Percentiles rank a stretch among this genome's conserved stretches.
Evolutionary conservation across 2,329 filamentous ascomycete species (phyloP).

Genomic region (Pseudogymnoascus sp.): DNA sequence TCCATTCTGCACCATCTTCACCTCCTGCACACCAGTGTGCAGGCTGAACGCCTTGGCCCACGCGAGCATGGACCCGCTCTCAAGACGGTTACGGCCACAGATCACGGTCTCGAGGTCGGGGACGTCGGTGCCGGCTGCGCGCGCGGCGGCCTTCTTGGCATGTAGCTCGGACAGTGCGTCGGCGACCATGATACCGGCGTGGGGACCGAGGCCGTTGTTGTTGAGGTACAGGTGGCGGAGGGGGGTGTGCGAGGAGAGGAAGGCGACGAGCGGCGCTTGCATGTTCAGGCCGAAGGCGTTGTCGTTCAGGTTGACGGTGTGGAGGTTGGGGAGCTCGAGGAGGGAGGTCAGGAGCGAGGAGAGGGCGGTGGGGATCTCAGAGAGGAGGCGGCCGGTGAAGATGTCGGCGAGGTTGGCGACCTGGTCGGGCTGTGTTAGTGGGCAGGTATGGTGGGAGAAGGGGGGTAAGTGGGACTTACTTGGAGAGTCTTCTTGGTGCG

Average conservation of each 20-base stretch:
- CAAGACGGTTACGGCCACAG: constrained; percentile 89
- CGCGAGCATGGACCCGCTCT: constrained; percentile 92
- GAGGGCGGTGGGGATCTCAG: constrained; percentile 87
- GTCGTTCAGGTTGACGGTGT: constrained; percentile 92
- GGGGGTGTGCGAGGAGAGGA: constrained; percentile 79
- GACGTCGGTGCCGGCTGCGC: constrained; percentile 63
- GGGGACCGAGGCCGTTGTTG: constrained; percentile 94
- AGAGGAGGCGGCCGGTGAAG: constrained; percentile 88
- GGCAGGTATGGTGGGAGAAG: not conserved
- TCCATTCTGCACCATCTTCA: constrained; percentile 98
- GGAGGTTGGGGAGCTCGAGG: constrained; percentile 75
- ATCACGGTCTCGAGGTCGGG: constrained; percentile 91
- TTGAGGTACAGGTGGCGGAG: constrained; percentile 93
- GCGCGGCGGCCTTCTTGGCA: constrained; percentile 71
- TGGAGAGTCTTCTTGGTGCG: constrained; percentile 76
- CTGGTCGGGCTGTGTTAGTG: constrained; percentile 31
- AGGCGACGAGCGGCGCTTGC: constrained; percentile 84
- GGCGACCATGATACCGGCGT: constrained; percentile 81
- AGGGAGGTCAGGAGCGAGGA: constrained; percentile 78
- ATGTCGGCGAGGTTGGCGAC: constrained; percentile 91
- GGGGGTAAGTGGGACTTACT: constrained; percentile 38
- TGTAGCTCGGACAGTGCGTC: constrained; percentile 80
- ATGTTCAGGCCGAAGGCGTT: constrained; percentile 97
- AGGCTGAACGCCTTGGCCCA: constrained; percentile 86
- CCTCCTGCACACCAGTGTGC: constrained; percentile 70